Base-by-base conservation (phyloP, 345 rosid genomes). In the Eucalyptus cladocalyx region DNA sequence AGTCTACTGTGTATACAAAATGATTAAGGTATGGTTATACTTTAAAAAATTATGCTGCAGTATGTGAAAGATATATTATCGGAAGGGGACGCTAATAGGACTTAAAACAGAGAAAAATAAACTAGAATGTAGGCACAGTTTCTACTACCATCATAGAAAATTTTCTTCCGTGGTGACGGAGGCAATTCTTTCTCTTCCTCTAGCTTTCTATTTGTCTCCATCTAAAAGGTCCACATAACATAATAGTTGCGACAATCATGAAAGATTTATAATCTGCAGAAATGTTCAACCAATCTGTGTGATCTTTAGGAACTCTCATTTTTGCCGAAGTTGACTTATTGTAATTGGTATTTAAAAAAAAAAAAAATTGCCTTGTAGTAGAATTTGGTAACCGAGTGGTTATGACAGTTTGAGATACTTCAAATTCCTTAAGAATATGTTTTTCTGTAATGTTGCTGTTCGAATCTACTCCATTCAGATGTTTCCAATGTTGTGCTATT, bases 1-100 rank as follows among this genome's bases (percentile, higher is more conserved):
- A 85, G 89, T 96, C 86, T 97, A 97, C 88, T 97, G 97, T 94
- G 99, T 97, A 88, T 97, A 97, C 94, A 97, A 97, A 92, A 97
- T 97, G 99, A 92, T 97, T 87, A 97, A 97, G 99, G 99, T 96
- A 93, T 90, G 86, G 86, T 88, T 37, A 86, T 42, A 54, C 86
- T 90, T 62, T 54, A 4, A 34, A 24, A 21, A 43, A 69, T 4
- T 87, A 21, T 19, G 76, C 51, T 62, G 87, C 11, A 34, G 19
- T 51, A 13, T 86, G 32, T 49, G 40, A 51, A 50, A 86, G 62
- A 51, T n/a, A 16, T 26, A 28, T 60, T 86, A 26, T 48, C 24
- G 21, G 48, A 47, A 37, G 69, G 4, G 28, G 42, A 76, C 3
- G 5, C 81, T 21, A 21, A 76, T 76, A 11, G 83, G 47, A 76